phyloP scores from a whole-genome alignment of 2,329 filamentous ascomycete species.

The Cercospora zeae-maydis region DNA sequence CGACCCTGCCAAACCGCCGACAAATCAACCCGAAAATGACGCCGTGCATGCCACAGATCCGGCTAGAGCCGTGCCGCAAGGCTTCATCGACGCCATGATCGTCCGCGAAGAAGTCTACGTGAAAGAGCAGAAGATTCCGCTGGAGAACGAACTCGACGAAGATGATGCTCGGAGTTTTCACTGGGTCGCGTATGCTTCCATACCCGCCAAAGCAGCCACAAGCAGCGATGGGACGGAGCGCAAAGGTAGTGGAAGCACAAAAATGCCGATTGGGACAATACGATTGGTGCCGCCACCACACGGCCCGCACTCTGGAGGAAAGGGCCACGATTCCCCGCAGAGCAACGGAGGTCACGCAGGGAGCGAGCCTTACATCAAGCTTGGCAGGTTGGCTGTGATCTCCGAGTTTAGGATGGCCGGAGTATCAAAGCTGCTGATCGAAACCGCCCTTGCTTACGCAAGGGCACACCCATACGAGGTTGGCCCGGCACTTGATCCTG shows the following conservation, averaged over 20 bases:
- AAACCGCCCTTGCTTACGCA: constrained; percentile 66
- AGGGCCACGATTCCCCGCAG: constrained; percentile 24
- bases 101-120: constrained; percentile 58
- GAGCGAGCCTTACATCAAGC: constrained; percentile 74
- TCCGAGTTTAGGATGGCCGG: constrained; percentile 45
- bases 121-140: constrained; percentile 53
- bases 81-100: constrained; percentile 54
- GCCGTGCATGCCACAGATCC: constrained; percentile 27
- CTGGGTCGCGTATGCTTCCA: constrained; percentile 77
- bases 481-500: constrained; percentile 36
- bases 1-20: constrained; percentile 28
- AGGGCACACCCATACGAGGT: constrained; percentile 53
- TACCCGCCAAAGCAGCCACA: constrained; percentile 42
- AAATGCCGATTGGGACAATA: constrained; percentile 67
- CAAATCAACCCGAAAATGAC: constrained; percentile 33
- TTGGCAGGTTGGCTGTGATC: constrained; percentile 73
- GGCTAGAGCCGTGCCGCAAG: constrained; percentile 40
- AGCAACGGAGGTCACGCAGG: constrained; percentile 42
- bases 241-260: constrained; percentile 40
- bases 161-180: constrained; percentile 79
- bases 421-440: constrained; percentile 65
- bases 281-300: constrained; percentile 81
- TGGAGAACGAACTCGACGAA: constrained; percentile 71
- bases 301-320: constrained; percentile 28
- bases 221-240: constrained; percentile 34